These are phyloP conservation scores for Oryza longistaminata DNA, from an alignment of 176 grass and related monocot species.

Conservation along the genomic window DNA sequence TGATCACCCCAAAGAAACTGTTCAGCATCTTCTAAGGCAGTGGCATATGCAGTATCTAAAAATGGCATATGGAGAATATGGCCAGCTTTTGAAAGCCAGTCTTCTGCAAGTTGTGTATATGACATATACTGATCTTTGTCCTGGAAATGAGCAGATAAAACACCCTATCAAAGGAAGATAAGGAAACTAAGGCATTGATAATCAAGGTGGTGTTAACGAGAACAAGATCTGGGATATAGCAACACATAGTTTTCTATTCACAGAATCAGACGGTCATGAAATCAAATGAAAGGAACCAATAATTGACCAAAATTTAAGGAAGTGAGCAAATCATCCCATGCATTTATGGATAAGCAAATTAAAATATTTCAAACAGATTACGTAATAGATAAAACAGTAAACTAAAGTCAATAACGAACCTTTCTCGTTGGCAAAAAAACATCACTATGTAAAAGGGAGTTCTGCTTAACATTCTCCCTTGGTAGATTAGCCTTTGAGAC, in stretches of 20 bases:
- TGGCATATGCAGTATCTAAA: conserved; percentile 52
- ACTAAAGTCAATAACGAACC: conserved; percentile 39
- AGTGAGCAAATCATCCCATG: background rate
- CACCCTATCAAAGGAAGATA: conserved; percentile 1
- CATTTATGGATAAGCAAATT: conserved; percentile 12
- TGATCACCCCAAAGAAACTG: conserved; percentile 94
- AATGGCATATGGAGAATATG: conserved; percentile 76
- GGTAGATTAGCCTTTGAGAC: conserved; percentile 24
- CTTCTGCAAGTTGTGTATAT: conserved; percentile 72
- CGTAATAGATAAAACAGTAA: background rate
- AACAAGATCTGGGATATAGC: conserved; percentile 6
- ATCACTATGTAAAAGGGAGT: conserved; percentile 26
- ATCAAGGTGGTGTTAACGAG: background rate
- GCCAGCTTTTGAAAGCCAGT: conserved; percentile 71
- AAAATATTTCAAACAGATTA: conserved; percentile 12
- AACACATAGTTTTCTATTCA: background rate
- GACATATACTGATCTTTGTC: conserved; percentile 55
- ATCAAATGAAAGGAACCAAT: conserved; percentile 17
- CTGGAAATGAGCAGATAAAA: conserved; percentile 50
- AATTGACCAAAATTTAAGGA: background rate
- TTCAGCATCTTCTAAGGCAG: conserved; percentile 66
- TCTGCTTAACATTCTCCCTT: conserved; percentile 32
- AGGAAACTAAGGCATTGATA: conserved; percentile 20
- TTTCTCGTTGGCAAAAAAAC: conserved; percentile 47
- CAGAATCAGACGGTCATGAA: conserved; percentile 6